Evolutionary conservation across 495 filamentous ascomycete genomes (phyloP), one percentile per base, ranked within the genome.

Genomic region (Podospora fimiseda): DNA sequence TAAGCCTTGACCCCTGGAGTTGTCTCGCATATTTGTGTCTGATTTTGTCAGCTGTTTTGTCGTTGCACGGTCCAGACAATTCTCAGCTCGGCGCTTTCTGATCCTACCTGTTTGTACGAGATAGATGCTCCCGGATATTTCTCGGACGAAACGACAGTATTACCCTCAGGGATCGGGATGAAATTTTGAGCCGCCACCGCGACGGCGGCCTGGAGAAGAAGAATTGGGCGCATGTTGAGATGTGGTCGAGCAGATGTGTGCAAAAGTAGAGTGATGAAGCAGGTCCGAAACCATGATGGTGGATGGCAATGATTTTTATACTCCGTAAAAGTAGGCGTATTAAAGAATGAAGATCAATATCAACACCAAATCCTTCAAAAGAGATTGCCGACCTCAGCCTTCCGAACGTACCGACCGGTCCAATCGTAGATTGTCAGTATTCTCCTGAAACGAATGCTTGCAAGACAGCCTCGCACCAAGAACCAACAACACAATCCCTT

Each of bases 91-190:
- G 11, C 13, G 39, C 16, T 41, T n/a, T 18, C 14, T n/a, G 13
- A 5, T n/a, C 16, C 4, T n/a, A 55, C 52, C 49, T 52, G 41
- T 37, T 57, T 57, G 43, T 57, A 57, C 9, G 48, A 42, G 54
- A 57, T 57, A 48, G 48, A 52, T 6, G 49, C 49, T 8, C 43
- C 49, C 15, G 48, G 48, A 23, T 52, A 52, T 13, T 52, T 52
- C 6, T 43, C 14, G 41, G 54, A 57, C n/a, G 20, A 15, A 33
- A 57, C 5, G 3, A 48, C 11, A 8, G 42, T 52, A 0, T n/a
- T 51, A 19, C 43, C 42, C 33, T 57, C 23, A 9, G 54, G 49
- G 0, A 43, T 43, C 1, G 30, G 27, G 4, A 52, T 36, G 39
- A 57, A 51, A 37, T 56, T 56, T 13, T 48, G 48, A 15, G 54